Conservation (phyloP, 2,329 filamentous ascomycete genomes). For the Arthrobotrys iridis region DNA sequence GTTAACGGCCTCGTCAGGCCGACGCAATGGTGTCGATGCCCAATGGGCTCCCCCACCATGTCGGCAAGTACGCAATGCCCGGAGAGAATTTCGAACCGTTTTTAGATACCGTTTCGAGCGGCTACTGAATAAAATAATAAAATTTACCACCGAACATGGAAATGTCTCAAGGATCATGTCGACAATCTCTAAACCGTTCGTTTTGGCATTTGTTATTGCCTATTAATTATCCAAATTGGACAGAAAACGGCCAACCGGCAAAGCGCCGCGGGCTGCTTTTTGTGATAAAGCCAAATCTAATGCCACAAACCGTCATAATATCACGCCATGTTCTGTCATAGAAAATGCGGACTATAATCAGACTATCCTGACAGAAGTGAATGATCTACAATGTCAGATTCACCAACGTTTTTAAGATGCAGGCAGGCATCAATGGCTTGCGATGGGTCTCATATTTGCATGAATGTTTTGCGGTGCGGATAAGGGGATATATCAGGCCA, state of each 20-base stretch:
- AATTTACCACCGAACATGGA: background rate
- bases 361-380: slow-evolving; percentile 26
- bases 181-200: background rate
- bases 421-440: slow-evolving; percentile 8
- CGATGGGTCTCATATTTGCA: slow-evolving; percentile 10
- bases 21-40: slow-evolving; percentile 7
- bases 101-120: slow-evolving; percentile 15
- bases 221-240: slow-evolving; percentile 4
- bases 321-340: slow-evolving; percentile 50
- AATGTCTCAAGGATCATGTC: background rate
- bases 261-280: background rate
- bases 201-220: background rate
- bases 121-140: slow-evolving; percentile 9
- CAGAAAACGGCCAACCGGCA: background rate
- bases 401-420: background rate
- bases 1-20: slow-evolving; percentile 38
- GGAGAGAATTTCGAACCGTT: background rate
- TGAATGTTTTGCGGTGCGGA: background rate
- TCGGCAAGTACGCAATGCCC: background rate
- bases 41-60: background rate
- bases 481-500: slow-evolving; percentile 10
- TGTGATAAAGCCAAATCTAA: slow-evolving; percentile 2
- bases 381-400: slow-evolving; percentile 30
- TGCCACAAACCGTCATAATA: background rate
- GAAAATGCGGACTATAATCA: slow-evolving; percentile 28